Evolutionary conservation across 208 protist species (phyloP).

Genomic region (Crithidia bombi): DNA sequence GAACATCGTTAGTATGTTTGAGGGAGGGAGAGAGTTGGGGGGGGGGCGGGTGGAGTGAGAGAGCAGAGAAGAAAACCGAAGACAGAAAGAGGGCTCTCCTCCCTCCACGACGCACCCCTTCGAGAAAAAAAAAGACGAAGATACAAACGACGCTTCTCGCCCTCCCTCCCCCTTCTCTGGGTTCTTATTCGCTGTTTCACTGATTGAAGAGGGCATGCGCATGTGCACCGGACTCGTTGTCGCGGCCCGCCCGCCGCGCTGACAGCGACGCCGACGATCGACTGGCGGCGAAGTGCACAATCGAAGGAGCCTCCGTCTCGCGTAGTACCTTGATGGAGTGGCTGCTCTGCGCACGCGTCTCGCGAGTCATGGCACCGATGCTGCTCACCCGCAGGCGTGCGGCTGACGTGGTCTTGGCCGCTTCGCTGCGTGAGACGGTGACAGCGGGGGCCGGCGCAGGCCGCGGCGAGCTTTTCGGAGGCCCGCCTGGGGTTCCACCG

Average conservation of each 20-base stretch:
- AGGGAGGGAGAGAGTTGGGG: no score
- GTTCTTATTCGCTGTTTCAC: not conserved
- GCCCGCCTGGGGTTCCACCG: not conserved
- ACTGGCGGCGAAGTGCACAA: not conserved
- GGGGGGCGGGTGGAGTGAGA: no score
- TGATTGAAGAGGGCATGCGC: not conserved
- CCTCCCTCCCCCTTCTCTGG: no score
- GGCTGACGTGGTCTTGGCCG: not conserved
- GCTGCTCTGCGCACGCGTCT: conserved; percentile 2
- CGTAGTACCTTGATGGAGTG: conserved; percentile 8
- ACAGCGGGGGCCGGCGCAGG: not conserved
- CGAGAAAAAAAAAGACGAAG: no score
- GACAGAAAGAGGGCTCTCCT: no score
- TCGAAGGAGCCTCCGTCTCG: conserved; percentile 4
- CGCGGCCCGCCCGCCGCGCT: not conserved
- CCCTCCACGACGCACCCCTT: no score
- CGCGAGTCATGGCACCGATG: not conserved
- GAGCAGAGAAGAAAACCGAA: no score
- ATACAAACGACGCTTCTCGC: no score
- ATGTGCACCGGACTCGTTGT: not conserved
- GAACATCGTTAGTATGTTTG: no score
- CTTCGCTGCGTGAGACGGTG: not conserved
- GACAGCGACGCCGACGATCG: not conserved
- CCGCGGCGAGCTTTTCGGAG: not conserved
- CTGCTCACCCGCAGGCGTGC: conserved; percentile 24